Evolutionary conservation across 2,329 filamentous ascomycete species (phyloP), one percentile per base, ranked within the genome.

Genomic region (Ophiocordyceps sinensis): DNA sequence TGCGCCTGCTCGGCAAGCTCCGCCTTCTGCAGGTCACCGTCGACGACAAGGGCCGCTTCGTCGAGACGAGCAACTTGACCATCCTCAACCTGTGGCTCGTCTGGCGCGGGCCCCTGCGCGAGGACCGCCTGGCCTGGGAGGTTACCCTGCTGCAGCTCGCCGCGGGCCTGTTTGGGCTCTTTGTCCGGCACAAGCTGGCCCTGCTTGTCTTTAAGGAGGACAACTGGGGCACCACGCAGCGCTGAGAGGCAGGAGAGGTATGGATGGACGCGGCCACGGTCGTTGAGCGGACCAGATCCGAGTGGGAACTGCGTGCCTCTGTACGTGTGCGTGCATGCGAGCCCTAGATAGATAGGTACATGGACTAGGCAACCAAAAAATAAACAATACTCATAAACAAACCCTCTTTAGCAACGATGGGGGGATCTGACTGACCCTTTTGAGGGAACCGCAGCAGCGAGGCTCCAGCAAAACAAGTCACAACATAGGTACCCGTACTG

Each of bases 31-130:
- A 75, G 37, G 65, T 94, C 35, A 75, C 70, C 44, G 72, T 69
- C 39, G 78, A 89, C 53, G 68, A 77, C 30, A 64, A 79, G 41
- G 85, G 84, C 9, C 64, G 70, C 49, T 82, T 96, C 51, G 66
- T 77, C 21, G 82, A 91, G 61, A 89, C 80, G 17, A 86, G 78
- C 48, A 98, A 98, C 61, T 73, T 98, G 47, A 98, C 91, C 9
- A 74, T 98, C 38, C 70, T 98, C 49, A 98, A 98, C 58, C 71
- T 98, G 42, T 98, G 89, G 89, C 68, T 98, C 46, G 85, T 96
- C 40, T 94, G 87, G 85, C 81, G 88, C 58, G 91, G 91, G 0
- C 88, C 91, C 3, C 75, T 94, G 70, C 75, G 84, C 46, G 91
- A 98, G 60, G 84, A 94, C 62, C 72, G 76, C 37, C 69, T 98